Evolutionary conservation across 495 filamentous ascomycete species (phyloP).

Genomic region (Neurospora sp.): DNA sequence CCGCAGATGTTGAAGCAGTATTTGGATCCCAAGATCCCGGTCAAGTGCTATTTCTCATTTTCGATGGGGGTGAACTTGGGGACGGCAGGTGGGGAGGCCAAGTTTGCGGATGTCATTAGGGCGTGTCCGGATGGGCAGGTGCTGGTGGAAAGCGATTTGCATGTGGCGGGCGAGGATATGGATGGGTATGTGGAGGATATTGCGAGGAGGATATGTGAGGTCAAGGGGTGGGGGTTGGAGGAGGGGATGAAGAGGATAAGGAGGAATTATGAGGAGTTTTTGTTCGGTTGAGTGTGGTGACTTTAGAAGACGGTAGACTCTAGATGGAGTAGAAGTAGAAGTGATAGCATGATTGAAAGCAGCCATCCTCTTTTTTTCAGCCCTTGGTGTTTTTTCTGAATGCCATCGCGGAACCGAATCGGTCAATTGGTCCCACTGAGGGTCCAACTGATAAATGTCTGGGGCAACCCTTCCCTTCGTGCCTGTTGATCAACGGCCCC

Average conservation of each 20-base stretch:
- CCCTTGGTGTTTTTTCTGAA: not conserved
- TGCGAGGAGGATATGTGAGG: conserved; percentile 56
- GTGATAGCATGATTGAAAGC: no score
- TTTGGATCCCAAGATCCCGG: conserved; percentile 60
- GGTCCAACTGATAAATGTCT: not conserved
- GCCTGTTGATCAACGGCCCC: not conserved
- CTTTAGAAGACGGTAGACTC: not conserved
- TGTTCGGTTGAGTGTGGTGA: conserved; percentile 47
- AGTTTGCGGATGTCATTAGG: conserved; percentile 53
- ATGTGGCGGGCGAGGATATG: conserved; percentile 75
- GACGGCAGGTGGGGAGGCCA: conserved; percentile 30
- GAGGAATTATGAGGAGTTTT: conserved; percentile 71
- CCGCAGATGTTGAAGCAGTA: conserved; percentile 69
- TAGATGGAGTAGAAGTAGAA: not conserved
- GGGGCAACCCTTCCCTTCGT: not conserved
- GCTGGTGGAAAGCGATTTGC: conserved; percentile 83
- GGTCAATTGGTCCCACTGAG: not conserved
- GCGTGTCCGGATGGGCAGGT: conserved; percentile 67
- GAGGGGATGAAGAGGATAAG: conserved; percentile 60
- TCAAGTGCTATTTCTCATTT: conserved; percentile 79
- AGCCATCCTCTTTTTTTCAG: not conserved
- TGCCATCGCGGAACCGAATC: not conserved
- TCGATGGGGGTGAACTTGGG: conserved; percentile 74
- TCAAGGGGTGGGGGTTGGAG: conserved; percentile 69
- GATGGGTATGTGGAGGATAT: conserved; percentile 68